These are phyloP conservation scores for Aspergillus aculeatinus DNA, from an alignment of 2,329 filamentous ascomycete genomes.

Conservation along the genomic window DNA sequence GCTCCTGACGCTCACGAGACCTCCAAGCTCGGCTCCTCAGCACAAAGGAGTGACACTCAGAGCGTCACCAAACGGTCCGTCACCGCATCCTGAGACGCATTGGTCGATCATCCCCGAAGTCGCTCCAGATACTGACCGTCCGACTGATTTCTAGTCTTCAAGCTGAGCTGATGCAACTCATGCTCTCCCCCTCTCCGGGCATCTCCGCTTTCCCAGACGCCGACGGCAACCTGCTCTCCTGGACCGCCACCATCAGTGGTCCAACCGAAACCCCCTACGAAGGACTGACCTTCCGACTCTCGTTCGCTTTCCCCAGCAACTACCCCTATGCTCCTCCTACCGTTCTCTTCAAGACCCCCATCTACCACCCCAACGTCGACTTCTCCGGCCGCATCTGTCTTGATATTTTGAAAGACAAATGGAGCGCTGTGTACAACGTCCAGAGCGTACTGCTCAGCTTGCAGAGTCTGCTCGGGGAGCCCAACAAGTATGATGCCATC, in stretches of 20 bases:
- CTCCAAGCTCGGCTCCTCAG: conserved; percentile 58
- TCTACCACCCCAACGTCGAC: conserved; percentile 98
- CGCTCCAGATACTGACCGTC: not conserved
- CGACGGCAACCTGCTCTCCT: conserved; percentile 85
- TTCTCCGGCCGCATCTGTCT: conserved; percentile 96
- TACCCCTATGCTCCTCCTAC: conserved; percentile 91
- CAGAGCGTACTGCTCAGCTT: conserved; percentile 89
- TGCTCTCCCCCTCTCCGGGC: conserved; percentile 90
- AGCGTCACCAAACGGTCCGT: conserved; percentile 76
- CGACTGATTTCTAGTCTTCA: conserved; percentile 65
- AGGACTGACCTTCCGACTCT: conserved; percentile 84
- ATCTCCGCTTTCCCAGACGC: conserved; percentile 91
- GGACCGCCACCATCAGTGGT: conserved; percentile 91
- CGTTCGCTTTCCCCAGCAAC: conserved; percentile 83
- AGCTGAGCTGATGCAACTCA: conserved; percentile 96
- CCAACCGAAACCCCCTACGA: conserved; percentile 90
- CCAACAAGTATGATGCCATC: conserved; percentile 76
- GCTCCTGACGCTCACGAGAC: conserved; percentile 62
- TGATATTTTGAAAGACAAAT: conserved; percentile 98
- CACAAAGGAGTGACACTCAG: conserved; percentile 64
- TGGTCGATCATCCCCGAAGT: not conserved
- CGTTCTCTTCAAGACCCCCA: conserved; percentile 95
- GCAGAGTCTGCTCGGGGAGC: conserved; percentile 92
- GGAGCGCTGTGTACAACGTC: conserved; percentile 96
- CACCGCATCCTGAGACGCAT: not conserved